phyloP scores from a whole-genome alignment of 1,284 basidiomycete species.

The Ganoderma sinense region DNA sequence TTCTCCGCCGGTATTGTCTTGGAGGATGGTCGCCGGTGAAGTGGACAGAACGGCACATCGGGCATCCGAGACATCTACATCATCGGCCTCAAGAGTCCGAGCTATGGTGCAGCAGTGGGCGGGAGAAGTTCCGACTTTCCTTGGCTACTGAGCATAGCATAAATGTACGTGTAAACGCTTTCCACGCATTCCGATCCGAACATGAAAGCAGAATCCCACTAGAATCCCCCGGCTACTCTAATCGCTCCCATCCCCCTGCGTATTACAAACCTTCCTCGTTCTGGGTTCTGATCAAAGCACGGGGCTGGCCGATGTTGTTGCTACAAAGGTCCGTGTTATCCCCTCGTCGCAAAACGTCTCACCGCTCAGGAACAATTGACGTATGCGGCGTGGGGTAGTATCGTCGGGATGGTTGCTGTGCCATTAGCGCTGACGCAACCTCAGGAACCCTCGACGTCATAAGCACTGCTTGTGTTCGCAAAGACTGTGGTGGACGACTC shows the following conservation, averaged over 20 bases:
- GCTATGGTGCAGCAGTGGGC: neutral
- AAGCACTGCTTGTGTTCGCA: neutral
- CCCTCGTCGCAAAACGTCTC: neutral
- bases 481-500: neutral
- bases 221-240: neutral
- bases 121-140: neutral
- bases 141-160: neutral
- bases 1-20: neutral
- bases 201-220: neutral
- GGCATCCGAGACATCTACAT: neutral
- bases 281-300: neutral
- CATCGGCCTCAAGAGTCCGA: neutral
- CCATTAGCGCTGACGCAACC: neutral
- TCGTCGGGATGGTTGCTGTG: neutral
- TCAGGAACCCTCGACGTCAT: conserved; percentile 1
- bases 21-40: neutral
- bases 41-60: neutral
- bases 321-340: neutral
- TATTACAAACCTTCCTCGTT: neutral
- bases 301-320: neutral
- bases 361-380: neutral
- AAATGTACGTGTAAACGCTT: neutral
- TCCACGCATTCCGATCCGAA: neutral
- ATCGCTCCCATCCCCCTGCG: neutral
- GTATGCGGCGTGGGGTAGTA: neutral